Conservation (phyloP, 805 yeast genomes). For the Candida multigemmis region DNA sequence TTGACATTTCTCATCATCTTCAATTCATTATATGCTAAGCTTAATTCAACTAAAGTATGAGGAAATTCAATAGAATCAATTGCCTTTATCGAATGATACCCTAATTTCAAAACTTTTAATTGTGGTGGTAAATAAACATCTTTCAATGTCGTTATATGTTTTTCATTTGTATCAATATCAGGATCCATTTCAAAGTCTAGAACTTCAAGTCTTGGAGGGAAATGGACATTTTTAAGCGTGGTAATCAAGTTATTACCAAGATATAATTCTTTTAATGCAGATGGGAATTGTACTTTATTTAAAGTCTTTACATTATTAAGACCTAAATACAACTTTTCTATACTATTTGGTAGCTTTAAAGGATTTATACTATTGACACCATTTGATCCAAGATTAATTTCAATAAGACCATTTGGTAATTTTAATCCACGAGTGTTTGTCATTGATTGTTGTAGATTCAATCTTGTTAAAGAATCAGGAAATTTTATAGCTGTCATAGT, state of each 20-base stretch:
- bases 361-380: conserved; percentile 39
- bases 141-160: conserved; percentile 30
- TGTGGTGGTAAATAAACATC: conserved; percentile 30
- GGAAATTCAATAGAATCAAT: conserved; percentile 34
- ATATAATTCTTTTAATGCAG: conserved; percentile 22
- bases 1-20: conserved; percentile 25
- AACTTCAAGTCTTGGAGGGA: conserved; percentile 28
- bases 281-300: conserved; percentile 32
- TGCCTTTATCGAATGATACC: conserved; percentile 28
- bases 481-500: conserved; percentile 38
- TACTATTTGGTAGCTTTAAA: conserved; percentile 30
- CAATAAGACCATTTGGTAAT: conserved; percentile 21
- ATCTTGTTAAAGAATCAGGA: conserved; percentile 26
- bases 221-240: conserved; percentile 34
- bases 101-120: conserved; percentile 25
- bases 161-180: conserved; percentile 30
- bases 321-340: conserved; percentile 25
- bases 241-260: conserved; percentile 34
- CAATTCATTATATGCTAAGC: conserved; percentile 31
- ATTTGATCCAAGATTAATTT: conserved; percentile 24
- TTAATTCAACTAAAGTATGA: conserved; percentile 15
- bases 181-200: conserved; percentile 35
- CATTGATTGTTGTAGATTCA: conserved; percentile 36
- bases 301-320: conserved; percentile 35
- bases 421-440: conserved; percentile 35